A percentile compares a stretch with the other conserved stretches of the same genome.
phyloP scores from a whole-genome alignment of 345 rosid genomes.

The Salix viminalis region DNA sequence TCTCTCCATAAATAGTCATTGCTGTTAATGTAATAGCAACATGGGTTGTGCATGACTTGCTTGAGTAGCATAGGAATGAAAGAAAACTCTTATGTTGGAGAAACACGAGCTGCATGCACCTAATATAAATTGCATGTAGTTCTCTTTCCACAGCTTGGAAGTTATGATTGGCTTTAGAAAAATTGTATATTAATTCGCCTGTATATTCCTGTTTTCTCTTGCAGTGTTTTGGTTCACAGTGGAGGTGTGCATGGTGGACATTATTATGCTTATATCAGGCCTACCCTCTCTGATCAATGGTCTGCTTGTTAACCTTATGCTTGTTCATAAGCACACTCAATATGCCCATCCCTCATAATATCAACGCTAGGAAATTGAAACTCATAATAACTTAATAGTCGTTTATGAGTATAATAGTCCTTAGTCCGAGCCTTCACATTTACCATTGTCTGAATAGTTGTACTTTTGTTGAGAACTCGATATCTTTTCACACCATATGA shows the following conservation, averaged over 20 bases:
- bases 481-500: background rate
- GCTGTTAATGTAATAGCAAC: background rate
- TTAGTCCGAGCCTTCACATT: background rate
- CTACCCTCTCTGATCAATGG: constrained; percentile 94
- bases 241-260: constrained; percentile 99
- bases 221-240: constrained; percentile 93
- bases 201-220: constrained; percentile 21
- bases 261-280: constrained; percentile 95
- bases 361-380: background rate
- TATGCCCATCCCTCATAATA: background rate
- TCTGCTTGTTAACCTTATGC: constrained; percentile 25
- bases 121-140: background rate
- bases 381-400: background rate
- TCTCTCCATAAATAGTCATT: background rate
- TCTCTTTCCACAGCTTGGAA: no score
- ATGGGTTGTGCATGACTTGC: background rate
- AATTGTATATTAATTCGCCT: background rate
- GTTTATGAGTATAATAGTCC: background rate
- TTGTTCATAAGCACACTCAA: background rate
- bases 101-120: background rate
- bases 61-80: background rate
- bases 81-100: background rate
- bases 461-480: background rate
- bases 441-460: background rate
- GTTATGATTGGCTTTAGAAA: background rate